Conservation (phyloP, 495 filamentous ascomycete species). For the Thozetella sp. region DNA sequence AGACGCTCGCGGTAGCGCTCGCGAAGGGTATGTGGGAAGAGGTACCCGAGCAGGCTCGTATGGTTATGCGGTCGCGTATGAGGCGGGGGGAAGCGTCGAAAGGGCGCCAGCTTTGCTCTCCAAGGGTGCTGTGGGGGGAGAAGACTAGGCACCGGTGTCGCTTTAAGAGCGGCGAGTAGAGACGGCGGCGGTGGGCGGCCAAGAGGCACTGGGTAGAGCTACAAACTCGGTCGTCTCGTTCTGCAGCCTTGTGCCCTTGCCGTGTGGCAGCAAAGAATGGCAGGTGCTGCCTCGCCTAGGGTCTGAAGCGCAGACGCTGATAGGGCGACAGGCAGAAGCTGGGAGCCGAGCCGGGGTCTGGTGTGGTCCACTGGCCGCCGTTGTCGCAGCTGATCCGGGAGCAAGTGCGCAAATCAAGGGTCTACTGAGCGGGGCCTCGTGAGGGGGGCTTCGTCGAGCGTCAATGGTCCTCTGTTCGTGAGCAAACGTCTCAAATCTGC, state of each 20-base stretch:
- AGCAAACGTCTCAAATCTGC: background rate
- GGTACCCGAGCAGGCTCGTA: conserved; percentile 53
- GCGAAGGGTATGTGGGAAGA: conserved; percentile 57
- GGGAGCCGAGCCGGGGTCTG: background rate
- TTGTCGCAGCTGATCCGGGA: background rate
- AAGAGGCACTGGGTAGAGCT: background rate
- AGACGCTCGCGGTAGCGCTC: conserved; percentile 64
- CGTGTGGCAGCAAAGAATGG: background rate
- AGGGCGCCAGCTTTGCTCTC: conserved; percentile 22
- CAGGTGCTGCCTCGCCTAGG: background rate
- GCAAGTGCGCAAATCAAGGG: background rate
- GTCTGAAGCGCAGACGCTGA: background rate
- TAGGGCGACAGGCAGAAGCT: background rate
- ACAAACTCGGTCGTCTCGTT: background rate
- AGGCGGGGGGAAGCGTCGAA: conserved; percentile 14
- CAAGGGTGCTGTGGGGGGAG: background rate
- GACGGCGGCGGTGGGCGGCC: no score
- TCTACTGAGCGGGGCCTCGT: no score
- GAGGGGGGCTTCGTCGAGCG: no score
- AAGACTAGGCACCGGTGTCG: background rate
- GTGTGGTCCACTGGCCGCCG: background rate
- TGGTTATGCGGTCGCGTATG: conserved; percentile 20
- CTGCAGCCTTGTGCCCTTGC: background rate
- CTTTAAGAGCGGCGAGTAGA: background rate
- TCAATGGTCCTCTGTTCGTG: background rate